Evolutionary conservation across 495 filamentous ascomycete genomes (phyloP).

Genomic region (Talaromyces wortmannii): DNA sequence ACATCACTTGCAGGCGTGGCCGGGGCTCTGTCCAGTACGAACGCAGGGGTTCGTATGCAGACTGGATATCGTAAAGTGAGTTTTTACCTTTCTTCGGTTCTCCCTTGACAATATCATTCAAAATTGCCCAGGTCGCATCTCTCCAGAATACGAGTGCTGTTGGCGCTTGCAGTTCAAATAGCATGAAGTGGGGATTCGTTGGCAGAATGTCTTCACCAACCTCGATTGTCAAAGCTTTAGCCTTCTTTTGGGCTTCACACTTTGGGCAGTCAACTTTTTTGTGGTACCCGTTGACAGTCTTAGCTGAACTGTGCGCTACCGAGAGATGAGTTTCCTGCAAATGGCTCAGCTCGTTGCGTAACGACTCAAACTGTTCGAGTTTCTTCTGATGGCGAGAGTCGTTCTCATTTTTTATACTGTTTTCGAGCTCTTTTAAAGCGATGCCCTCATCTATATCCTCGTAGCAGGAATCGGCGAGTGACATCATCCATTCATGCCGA

Average conservation of each 20-base stretch:
- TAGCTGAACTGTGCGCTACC: background rate
- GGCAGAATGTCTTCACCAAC: background rate
- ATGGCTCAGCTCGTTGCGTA: background rate
- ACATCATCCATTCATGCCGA: background rate
- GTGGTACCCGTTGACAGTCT: background rate
- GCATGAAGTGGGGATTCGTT: background rate
- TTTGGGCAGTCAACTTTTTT: background rate
- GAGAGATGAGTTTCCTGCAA: background rate
- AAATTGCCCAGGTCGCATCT: background rate
- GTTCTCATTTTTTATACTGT: background rate
- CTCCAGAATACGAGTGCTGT: background rate
- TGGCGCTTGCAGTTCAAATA: background rate
- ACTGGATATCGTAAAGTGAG: background rate
- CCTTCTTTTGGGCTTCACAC: background rate
- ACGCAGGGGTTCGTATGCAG: background rate
- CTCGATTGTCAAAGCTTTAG: background rate
- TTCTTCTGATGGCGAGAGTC: background rate
- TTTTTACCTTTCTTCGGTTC: background rate
- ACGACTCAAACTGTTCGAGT: background rate
- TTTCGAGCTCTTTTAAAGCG: background rate
- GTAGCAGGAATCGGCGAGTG: background rate
- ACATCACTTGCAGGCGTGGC: background rate
- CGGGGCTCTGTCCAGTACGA: background rate
- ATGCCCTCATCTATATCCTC: background rate
- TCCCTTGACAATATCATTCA: background rate